phyloP scores from a whole-genome alignment of 2,329 filamentous ascomycete species.

The Cadophora luteo-olivacea region DNA sequence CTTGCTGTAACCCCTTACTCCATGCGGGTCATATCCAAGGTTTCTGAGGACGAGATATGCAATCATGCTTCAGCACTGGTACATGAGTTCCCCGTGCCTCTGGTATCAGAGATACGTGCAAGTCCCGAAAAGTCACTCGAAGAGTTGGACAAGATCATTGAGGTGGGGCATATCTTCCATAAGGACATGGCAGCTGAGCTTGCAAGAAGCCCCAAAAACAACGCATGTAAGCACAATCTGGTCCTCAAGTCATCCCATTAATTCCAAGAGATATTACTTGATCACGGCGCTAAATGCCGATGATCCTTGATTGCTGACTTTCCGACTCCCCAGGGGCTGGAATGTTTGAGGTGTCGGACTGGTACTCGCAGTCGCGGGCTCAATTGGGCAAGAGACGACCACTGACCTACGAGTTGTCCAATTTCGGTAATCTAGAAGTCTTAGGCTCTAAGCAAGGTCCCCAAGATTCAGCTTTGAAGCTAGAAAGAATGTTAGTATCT shows the following conservation, averaged over 20 bases:
- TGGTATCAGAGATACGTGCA: not conserved
- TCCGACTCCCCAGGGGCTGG: not conserved
- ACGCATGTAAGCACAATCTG: not conserved
- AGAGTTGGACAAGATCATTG: slow-evolving; percentile 1
- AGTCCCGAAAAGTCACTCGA: not conserved
- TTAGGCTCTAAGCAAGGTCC: not conserved
- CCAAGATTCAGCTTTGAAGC: not conserved
- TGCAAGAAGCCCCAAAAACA: slow-evolving; percentile 7
- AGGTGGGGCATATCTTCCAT: not conserved
- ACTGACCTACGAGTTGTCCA: slow-evolving; percentile 11
- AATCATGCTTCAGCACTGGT: slow-evolving; percentile 17
- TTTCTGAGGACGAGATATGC: slow-evolving; percentile 10
- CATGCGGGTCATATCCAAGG: slow-evolving; percentile 4
- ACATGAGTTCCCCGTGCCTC: not conserved
- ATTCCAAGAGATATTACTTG: not conserved
- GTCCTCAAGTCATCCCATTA: not conserved
- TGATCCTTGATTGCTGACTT: not conserved
- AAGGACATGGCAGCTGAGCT: slow-evolving; percentile 17
- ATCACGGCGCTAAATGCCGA: not conserved
- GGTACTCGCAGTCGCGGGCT: slow-evolving; percentile 14
- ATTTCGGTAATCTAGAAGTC: not conserved
- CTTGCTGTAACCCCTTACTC: slow-evolving; percentile 15
- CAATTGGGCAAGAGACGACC: slow-evolving; percentile 17
- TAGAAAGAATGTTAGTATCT: slow-evolving; percentile 10
- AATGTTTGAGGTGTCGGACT: slow-evolving; percentile 18